Base-by-base conservation (phyloP, 176 grass and related monocot genomes). In the Rhynchospora breviuscula region DNA sequence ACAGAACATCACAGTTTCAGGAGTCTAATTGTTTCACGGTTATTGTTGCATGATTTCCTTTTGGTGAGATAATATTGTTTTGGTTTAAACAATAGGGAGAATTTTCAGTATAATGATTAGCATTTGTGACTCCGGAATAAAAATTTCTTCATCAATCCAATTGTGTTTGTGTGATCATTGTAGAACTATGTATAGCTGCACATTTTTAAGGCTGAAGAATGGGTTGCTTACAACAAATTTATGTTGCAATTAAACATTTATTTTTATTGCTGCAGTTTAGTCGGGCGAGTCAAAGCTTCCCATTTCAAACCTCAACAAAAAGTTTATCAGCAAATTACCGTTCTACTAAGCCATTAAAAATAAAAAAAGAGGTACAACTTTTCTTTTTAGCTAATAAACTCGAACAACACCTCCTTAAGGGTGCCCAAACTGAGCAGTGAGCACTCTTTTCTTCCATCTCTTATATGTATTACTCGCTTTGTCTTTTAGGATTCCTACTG, bases 401-500 rank as follows among this genome's bases (percentile, higher is more conserved):
- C 23, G 1, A 40, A 0, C 35, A 40, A 40, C 35, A 40, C 35
- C 35, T 40, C 4, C 35, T 40, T 5, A 2, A 40, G 35, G 35
- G 35, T 40, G 35, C 35, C 35, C 2, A 40, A 40, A 40, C 35
- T 40, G 35, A 40, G 35, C 35, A 40, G 35, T 40, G 3, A 40
- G 35, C 35, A 40, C 35, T 40, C 2, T 40, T 85, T 23, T 79
- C 26, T 70, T 35, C 23, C 11, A 10, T 49, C 61, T 47, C 72
- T 84, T 78, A 84, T 86, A 17, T 21, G 45, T 78, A 70, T 85
- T 43, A 1, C 17, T 84, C 54, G 40, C 10, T 53, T 82, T 58
- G 75, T 85, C 6, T 82, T 69, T 26, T 84, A 99, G 93, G 86
- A 76, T 92, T 85, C 85, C 46, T 61, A 18, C 83, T 89, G 84